Evolutionary conservation across 441 rosid genomes (phyloP), one percentile per base, ranked within the genome.

Genomic region (Adansonia grandidieri): DNA sequence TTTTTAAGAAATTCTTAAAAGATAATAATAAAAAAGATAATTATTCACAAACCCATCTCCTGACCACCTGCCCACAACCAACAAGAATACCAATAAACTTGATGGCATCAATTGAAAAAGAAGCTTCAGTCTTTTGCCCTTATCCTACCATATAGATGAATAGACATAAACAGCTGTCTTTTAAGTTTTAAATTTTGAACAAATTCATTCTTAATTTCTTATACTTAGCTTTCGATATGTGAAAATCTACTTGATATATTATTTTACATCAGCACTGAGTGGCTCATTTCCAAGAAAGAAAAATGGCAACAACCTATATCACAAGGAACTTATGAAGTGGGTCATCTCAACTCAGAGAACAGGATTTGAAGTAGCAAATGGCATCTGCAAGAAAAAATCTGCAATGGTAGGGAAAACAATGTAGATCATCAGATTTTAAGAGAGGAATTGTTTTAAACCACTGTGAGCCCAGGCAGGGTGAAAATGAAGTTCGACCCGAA

Each of bases 281-380:
- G 40, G n/a, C 22, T 13, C 63, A 77, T 37, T 42, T 51, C 68
- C n/a, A 19, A 69, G 50, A 63, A 78, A 42, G 2, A 47, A 47
- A 57, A 63, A 77, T 57, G 56, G 70, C 14, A 83, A 67, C 79
- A 85, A 91, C 89, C 92, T 84, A 87, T 85, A 79, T 81, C 78
- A 79, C 45, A 84, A 75, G 73, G 78, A 80, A 81, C 62, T 71
- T 79, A 82, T 20, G 85, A 81, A 84, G 78, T 76, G 24, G 51
- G 53, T 44, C 71, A 83, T 84, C 84, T 84, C 85, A 85, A 82
- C 87, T 84, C 84, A 87, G 81, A 76, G 86, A 82, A 84, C 79
- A 85, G 40, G 78, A 82, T 80, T 83, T 79, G 88, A 87, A 85
- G 78, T 83, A 81, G 84, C 79, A 85, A 86, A 85, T 82, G 73